Evolutionary conservation across 306 rosid genomes (phyloP).

Genomic region (Gynostemma pentaphyllum): DNA sequence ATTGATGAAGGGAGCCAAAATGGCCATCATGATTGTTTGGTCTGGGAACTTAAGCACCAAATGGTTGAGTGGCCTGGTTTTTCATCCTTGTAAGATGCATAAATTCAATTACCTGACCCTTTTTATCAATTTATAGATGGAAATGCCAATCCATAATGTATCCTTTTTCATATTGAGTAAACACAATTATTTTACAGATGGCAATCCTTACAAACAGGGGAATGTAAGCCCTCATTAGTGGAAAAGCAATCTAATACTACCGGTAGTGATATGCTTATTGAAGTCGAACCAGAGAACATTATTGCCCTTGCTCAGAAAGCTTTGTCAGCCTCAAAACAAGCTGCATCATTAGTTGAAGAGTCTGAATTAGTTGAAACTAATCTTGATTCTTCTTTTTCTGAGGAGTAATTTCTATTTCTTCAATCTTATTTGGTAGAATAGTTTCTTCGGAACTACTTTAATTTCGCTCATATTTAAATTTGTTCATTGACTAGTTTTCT

Average conservation of each 20-base stretch:
- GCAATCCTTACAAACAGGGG: constrained; percentile 28
- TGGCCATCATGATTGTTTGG: constrained; percentile 25
- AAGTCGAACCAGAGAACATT: constrained; percentile 23
- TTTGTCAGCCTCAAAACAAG: constrained; percentile 61
- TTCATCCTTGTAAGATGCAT: constrained; percentile 47
- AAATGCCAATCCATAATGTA: not conserved
- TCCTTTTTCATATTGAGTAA: not conserved
- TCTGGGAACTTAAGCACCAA: constrained; percentile 38
- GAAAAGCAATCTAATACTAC: constrained; percentile 12
- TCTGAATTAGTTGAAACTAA: constrained; percentile 24
- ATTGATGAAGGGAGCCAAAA: constrained; percentile 19
- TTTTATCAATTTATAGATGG: not conserved
- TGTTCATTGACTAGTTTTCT: constrained; percentile 22
- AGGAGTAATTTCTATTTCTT: constrained; percentile 38
- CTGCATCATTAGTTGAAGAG: constrained; percentile 40
- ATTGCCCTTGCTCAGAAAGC: constrained; percentile 64
- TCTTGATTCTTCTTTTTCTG: constrained; percentile 25
- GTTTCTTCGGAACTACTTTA: constrained; percentile 17
- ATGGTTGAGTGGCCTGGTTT: constrained; percentile 48
- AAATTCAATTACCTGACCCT: constrained; percentile 5
- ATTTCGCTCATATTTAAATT: constrained; percentile 21
- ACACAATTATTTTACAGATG: constrained; percentile 32
- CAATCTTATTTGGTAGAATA: not conserved
- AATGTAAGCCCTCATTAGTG: constrained; percentile 15
- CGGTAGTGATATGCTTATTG: constrained; percentile 20